These are phyloP conservation scores for Abrus precatorius DNA, from an alignment of 306 rosid genomes.

Conservation along the genomic window DNA sequence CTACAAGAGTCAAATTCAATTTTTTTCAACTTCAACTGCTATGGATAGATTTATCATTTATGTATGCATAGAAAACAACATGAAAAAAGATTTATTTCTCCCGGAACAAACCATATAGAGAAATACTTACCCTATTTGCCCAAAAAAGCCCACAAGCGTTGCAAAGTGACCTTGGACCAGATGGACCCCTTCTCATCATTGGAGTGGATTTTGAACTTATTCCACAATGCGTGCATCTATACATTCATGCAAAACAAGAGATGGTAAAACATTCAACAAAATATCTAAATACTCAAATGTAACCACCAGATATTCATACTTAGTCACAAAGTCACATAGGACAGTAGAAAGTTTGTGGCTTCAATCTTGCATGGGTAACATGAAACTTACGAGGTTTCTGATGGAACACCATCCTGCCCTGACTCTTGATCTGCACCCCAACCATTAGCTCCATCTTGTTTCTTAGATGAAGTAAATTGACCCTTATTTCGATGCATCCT, in stretches of 20 bases:
- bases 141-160: constrained; percentile 97
- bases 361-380: constrained; percentile 23
- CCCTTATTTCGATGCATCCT: constrained; percentile 99
- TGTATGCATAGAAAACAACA: background rate
- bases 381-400: constrained; percentile 81
- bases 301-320: constrained; percentile 42
- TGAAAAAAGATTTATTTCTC: background rate
- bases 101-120: constrained; percentile 27
- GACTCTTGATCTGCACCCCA: constrained; percentile 75
- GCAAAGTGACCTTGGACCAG: constrained; percentile 96
- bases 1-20: background rate
- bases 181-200: constrained; percentile 98
- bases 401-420: constrained; percentile 73
- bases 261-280: constrained; percentile 35
- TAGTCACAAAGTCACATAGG: constrained; percentile 2
- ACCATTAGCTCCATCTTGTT: constrained; percentile 77
- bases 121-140: constrained; percentile 88
- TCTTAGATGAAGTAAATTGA: constrained; percentile 90
- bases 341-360: constrained; percentile 9
- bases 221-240: constrained; percentile 91
- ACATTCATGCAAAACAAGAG: constrained; percentile 46
- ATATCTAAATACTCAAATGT: constrained; percentile 18
- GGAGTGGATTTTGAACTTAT: constrained; percentile 89
- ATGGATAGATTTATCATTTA: background rate
- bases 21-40: constrained; percentile 17